phyloP scores from a whole-genome alignment of 1,284 basidiomycete species.

The Afroboletus lepidellus region DNA sequence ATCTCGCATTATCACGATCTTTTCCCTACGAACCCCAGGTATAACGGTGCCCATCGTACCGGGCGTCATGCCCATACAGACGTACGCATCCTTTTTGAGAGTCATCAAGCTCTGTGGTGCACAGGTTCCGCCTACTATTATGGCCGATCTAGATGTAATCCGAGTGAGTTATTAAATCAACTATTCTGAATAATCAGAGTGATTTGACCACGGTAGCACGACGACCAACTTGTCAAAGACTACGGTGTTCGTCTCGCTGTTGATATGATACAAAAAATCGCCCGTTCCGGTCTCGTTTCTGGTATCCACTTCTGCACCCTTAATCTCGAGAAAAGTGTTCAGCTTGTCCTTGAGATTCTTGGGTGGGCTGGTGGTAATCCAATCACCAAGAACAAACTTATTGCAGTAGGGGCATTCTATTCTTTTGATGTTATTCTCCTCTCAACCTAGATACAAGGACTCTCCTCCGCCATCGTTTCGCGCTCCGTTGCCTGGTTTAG shows the following conservation, averaged over 20 bases:
- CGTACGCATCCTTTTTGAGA: conserved; percentile 89
- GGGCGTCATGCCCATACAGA: conserved; percentile 98
- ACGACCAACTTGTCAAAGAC: conserved; percentile 89
- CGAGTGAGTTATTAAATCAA: conserved; percentile 51
- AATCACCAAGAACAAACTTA: conserved; percentile 61
- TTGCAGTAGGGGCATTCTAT: conserved; percentile 49
- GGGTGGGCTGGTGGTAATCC: conserved; percentile 57
- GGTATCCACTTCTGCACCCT: conserved; percentile 97
- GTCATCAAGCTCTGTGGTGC: conserved; percentile 88
- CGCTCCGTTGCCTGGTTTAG: conserved; percentile 32
- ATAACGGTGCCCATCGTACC: conserved; percentile 92
- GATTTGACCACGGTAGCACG: conserved; percentile 61
- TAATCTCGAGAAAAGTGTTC: conserved; percentile 96
- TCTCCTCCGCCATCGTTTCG: conserved; percentile 29
- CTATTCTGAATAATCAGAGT: conserved; percentile 13
- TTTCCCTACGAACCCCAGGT: conserved; percentile 46
- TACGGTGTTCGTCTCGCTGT: conserved; percentile 83
- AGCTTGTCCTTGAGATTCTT: conserved; percentile 80
- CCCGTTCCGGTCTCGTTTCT: conserved; percentile 53
- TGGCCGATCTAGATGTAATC: conserved; percentile 74
- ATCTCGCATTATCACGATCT: not conserved
- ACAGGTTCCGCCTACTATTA: conserved; percentile 70
- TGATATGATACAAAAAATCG: conserved; percentile 66
- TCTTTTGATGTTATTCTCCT: conserved; percentile 1
- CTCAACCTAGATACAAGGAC: conserved; percentile 37